Percentiles rank a stretch among this genome's conserved stretches.
These are phyloP conservation scores for Verticillium tricorpus DNA, from an alignment of 2,329 filamentous ascomycete genomes.

Conservation along the genomic window DNA sequence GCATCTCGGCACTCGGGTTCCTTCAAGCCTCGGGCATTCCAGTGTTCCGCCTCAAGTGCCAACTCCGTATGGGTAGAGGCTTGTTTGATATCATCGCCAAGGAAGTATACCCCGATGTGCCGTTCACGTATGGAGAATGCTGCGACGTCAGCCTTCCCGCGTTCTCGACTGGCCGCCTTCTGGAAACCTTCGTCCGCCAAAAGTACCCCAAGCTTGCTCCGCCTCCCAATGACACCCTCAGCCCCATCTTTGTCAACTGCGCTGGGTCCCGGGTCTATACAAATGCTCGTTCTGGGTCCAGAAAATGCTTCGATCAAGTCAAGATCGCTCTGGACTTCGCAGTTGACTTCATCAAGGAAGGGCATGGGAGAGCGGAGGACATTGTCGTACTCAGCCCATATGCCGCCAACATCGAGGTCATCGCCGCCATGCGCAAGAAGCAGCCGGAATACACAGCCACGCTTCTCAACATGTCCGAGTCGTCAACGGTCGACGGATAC, in stretches of 20 bases:
- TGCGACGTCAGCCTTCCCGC: slow-evolving; percentile 2
- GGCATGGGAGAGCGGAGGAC: not conserved
- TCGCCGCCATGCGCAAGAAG: slow-evolving; percentile 9
- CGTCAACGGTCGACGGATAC: slow-evolving; percentile 12
- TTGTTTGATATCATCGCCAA: slow-evolving; percentile 14
- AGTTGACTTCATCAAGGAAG: slow-evolving; percentile 6
- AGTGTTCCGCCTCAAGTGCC: slow-evolving; percentile 11
- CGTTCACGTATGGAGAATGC: slow-evolving; percentile 5
- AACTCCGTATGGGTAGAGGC: slow-evolving; percentile 17
- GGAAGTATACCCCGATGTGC: slow-evolving; percentile 10
- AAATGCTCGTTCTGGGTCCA: slow-evolving; percentile 5
- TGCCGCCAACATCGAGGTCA: slow-evolving; percentile 10
- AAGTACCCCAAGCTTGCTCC: not conserved
- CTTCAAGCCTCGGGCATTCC: slow-evolving; percentile 11
- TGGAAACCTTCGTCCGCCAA: not conserved
- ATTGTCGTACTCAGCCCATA: slow-evolving; percentile 13
- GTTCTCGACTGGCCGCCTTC: not conserved
- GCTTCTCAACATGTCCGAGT: slow-evolving; percentile 8
- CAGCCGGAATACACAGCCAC: slow-evolving; percentile 3
- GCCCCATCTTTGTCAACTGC: slow-evolving; percentile 16
- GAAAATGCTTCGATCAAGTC: slow-evolving; percentile 12
- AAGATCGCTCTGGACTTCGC: slow-evolving; percentile 13
- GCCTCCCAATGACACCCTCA: slow-evolving; percentile 1
- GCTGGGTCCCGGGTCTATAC: not conserved
- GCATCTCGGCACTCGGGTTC: slow-evolving; percentile 10